Conservation (phyloP, 345 rosid genomes). For the Eucalyptus sp. region DNA sequence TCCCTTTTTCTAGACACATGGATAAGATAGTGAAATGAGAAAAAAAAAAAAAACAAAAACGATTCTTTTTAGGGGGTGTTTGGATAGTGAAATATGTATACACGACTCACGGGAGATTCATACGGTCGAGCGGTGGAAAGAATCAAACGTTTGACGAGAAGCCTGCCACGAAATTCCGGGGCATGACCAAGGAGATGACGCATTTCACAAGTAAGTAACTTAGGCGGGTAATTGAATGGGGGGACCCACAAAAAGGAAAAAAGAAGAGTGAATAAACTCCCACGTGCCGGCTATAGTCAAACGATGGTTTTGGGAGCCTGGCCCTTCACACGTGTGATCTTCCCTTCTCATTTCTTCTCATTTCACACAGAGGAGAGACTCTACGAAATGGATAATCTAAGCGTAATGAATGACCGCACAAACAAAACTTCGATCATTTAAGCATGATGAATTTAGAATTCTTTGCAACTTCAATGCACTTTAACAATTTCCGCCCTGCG, state of each 20-base stretch:
- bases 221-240: background rate
- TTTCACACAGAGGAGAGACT: background rate
- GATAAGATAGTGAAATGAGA: background rate
- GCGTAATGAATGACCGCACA: background rate
- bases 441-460: background rate
- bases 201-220: background rate
- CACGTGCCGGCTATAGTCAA: background rate
- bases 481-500: background rate
- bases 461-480: background rate
- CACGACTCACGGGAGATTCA: background rate
- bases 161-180: background rate
- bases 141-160: background rate
- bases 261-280: background rate
- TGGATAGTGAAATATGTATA: background rate
- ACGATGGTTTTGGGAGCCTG: background rate
- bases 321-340: background rate
- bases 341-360: background rate
- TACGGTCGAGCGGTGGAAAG: background rate
- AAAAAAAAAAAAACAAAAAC: background rate
- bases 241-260: background rate
- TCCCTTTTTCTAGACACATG: background rate
- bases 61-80: background rate
- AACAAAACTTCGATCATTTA: background rate
- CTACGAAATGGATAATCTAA: background rate
- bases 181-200: background rate